Conservation (phyloP, 164 flowering plant genomes). For the Macadamia tetraphylla region DNA sequence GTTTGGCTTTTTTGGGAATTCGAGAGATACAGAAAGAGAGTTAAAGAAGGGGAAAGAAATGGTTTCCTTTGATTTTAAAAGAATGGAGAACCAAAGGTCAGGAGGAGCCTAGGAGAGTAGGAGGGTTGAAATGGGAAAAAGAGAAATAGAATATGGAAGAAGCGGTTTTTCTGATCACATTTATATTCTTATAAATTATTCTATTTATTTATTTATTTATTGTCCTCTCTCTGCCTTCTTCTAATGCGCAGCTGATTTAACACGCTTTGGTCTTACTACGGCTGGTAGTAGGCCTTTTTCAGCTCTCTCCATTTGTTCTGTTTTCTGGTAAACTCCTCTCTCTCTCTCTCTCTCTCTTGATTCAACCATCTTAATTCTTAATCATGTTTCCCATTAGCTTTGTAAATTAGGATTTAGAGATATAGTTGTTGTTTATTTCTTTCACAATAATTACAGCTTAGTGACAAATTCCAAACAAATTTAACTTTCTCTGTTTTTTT, state of each 20-base stretch:
- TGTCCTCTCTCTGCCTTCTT: no score
- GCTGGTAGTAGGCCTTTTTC: constrained; percentile 6
- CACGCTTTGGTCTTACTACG: background rate
- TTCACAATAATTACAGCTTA: background rate
- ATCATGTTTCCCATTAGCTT: background rate
- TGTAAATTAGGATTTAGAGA: background rate
- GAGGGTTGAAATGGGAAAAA: no score
- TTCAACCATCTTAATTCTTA: background rate
- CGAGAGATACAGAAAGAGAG: background rate
- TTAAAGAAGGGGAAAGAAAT: background rate
- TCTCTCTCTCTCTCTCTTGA: background rate
- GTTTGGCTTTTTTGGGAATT: background rate
- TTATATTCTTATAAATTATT: no score
- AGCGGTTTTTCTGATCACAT: no score
- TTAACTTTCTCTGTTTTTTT: background rate
- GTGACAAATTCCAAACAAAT: background rate
- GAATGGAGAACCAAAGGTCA: background rate
- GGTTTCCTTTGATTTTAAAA: background rate
- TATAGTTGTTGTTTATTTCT: no score
- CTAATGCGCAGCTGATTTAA: background rate
- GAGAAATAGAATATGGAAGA: no score
- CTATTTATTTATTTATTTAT: no score
- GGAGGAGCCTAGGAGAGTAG: no score
- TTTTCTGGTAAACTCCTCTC: background rate
- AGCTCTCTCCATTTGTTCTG: constrained; percentile 2